Conservation (phyloP, 2,329 filamentous ascomycete genomes). For the Dichotomopilus funicola region DNA sequence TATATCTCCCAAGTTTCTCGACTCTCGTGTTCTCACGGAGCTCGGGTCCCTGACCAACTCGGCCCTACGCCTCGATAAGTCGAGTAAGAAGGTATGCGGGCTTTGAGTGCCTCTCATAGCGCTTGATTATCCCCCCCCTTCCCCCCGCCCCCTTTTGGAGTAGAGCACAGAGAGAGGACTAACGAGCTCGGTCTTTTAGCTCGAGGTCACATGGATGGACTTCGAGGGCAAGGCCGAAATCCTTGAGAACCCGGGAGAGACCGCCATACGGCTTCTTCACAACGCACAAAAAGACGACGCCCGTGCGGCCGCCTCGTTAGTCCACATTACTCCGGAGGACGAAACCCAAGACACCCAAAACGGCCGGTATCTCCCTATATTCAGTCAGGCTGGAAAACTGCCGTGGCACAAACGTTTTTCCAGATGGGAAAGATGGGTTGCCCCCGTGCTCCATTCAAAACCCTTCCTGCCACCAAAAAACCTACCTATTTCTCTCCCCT, state of each 20-base stretch:
- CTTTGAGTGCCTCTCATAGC: no score
- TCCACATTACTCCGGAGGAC: conserved; percentile 20
- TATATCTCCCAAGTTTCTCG: conserved; percentile 22
- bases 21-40: conserved; percentile 28
- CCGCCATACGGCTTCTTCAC: conserved; percentile 41
- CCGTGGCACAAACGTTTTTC: conserved; percentile 32
- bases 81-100: conserved; percentile 18
- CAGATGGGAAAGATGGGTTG: conserved; percentile 31
- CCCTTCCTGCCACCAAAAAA: neutral
- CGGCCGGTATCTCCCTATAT: conserved; percentile 30
- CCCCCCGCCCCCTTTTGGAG: no score
- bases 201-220: conserved; percentile 40
- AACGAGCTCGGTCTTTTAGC: conserved; percentile 10
- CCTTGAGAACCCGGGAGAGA: conserved; percentile 37
- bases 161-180: neutral
- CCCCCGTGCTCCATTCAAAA: conserved; percentile 8
- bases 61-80: conserved; percentile 32
- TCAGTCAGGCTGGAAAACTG: conserved; percentile 27
- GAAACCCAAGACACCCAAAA: neutral
- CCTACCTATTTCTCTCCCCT: conserved; percentile 8
- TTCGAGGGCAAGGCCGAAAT: conserved; percentile 18
- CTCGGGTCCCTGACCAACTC: conserved; percentile 35
- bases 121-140: no score
- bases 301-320: conserved; percentile 12
- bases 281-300: conserved; percentile 26